Evolutionary conservation across 1,284 basidiomycete genomes (phyloP).

Genomic region (Ceraceosorus guamensis): DNA sequence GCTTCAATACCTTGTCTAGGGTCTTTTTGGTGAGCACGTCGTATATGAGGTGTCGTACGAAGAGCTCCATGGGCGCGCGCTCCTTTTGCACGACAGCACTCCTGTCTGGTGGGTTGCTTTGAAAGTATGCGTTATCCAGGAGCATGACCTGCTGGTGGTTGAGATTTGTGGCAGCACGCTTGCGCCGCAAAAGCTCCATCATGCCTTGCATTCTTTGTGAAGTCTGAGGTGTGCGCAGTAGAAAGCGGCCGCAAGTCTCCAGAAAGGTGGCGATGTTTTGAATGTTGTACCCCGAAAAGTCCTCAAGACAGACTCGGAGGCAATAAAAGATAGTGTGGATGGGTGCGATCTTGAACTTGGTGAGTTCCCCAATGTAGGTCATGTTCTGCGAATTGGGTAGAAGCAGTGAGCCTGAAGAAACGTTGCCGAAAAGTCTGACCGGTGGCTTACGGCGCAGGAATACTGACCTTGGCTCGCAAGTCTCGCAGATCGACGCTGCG

Average conservation of each 20-base stretch:
- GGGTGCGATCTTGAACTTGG: constrained; percentile 91
- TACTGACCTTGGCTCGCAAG: constrained; percentile 60
- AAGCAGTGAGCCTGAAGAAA: no score
- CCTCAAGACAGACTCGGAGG: constrained; percentile 92
- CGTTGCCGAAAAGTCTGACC: background rate
- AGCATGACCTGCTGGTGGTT: constrained; percentile 81
- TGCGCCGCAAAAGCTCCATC: constrained; percentile 88
- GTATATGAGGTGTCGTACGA: constrained; percentile 85
- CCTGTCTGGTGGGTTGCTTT: constrained; percentile 96
- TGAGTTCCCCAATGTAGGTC: constrained; percentile 79
- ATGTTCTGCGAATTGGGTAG: constrained; percentile 57
- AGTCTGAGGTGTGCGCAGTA: constrained; percentile 81
- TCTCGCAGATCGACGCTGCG: constrained; percentile 82
- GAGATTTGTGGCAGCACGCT: constrained; percentile 83
- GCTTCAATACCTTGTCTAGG: constrained; percentile 83
- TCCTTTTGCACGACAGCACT: constrained; percentile 74
- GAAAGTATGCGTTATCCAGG: constrained; percentile 97
- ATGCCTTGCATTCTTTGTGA: constrained; percentile 61
- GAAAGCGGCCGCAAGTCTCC: constrained; percentile 87
- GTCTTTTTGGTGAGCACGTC: constrained; percentile 83
- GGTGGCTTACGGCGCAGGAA: background rate
- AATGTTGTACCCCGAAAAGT: constrained; percentile 83
- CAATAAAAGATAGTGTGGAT: constrained; percentile 86
- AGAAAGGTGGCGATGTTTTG: constrained; percentile 86
- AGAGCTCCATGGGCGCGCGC: constrained; percentile 79